Conservation (phyloP, 352 stramenopile species). For the Discostella stelligera region DNA sequence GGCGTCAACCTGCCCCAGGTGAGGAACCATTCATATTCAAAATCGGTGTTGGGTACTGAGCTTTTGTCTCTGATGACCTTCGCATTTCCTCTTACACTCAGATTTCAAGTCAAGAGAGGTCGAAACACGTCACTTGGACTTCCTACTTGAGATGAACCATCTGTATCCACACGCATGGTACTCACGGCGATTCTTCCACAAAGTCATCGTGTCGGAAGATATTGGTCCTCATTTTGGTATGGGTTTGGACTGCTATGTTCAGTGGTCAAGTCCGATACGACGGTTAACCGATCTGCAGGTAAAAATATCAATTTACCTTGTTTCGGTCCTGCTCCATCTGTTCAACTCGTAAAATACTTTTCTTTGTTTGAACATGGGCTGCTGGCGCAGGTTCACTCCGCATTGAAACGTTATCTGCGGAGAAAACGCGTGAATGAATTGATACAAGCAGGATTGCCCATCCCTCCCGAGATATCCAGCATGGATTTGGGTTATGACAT, state of each 20-base stretch:
- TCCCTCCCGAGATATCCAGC: slow-evolving; percentile 51
- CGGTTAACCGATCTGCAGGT: background rate
- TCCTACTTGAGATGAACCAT: slow-evolving; percentile 57
- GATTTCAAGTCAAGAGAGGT: slow-evolving; percentile 53
- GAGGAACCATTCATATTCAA: slow-evolving; percentile 16
- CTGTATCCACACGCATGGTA: slow-evolving; percentile 77
- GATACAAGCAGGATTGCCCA: slow-evolving; percentile 27
- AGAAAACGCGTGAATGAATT: slow-evolving; percentile 61
- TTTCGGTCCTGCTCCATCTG: background rate
- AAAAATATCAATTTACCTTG: background rate
- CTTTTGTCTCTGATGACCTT: background rate
- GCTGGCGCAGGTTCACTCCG: slow-evolving; percentile 56
- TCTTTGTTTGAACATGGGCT: background rate
- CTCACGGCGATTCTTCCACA: slow-evolving; percentile 67
- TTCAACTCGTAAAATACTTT: background rate
- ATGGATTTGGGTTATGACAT: slow-evolving; percentile 61
- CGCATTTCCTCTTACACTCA: slow-evolving; percentile 9
- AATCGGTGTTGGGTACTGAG: background rate
- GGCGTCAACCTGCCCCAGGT: slow-evolving; percentile 59
- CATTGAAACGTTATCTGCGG: slow-evolving; percentile 72
- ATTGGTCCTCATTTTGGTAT: slow-evolving; percentile 66
- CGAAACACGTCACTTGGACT: slow-evolving; percentile 55
- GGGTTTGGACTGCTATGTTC: slow-evolving; percentile 73
- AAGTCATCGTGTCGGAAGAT: slow-evolving; percentile 51
- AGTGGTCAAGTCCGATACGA: slow-evolving; percentile 64